Evolutionary conservation across 2,329 filamentous ascomycete genomes (phyloP), one percentile per base, ranked within the genome.

Genomic region (Graphilbum ipis-grandicollis): DNA sequence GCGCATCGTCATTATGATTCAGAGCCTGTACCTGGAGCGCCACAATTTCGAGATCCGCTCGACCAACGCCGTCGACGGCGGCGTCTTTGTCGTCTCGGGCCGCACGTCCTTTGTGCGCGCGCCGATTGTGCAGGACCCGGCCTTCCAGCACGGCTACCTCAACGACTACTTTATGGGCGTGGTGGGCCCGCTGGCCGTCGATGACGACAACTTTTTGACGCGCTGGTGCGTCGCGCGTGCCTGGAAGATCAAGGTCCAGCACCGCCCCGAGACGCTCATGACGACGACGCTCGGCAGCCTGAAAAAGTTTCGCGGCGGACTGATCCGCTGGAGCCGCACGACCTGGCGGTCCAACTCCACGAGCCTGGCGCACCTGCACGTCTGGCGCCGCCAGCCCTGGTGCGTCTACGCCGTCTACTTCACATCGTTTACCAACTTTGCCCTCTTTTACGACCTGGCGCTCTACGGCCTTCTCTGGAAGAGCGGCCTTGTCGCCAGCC

Each of bases 151-250:
- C 0, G 47, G 44, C 0, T 75, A 66, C 48, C 48, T 52, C 2
- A 56, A 64, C 34, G 71, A 77, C 45, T 52, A 37, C 9, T 72
- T 67, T 55, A 60, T 63, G 19, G 54, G 55, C 0, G 33, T 49
- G 0, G 52, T 62, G 1, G 56, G 52, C 1, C 63, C 65, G 0
- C 49, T 74, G 2, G 61, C 64, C 17, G 56, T 59, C 0, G 72
- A 76, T 41, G 71, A 76, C 40, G 72, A 78, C 54, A 76, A 76
- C 49, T 75, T 64, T 45, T 54, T 69, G 26, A 76, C 71, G 0
- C 57, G 72, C 10, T 69, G 60, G 41, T 56, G 65, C 6, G 59
- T 69, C 31, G 54, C 54, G 9, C 49, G 60, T 6, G 60, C 58
- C n/a, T 72, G 61, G 59, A 54, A 59, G 8, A 63, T 75, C 40